Base-by-base conservation (phyloP, 1,284 basidiomycete species). In the Caloboletus inedulis region DNA sequence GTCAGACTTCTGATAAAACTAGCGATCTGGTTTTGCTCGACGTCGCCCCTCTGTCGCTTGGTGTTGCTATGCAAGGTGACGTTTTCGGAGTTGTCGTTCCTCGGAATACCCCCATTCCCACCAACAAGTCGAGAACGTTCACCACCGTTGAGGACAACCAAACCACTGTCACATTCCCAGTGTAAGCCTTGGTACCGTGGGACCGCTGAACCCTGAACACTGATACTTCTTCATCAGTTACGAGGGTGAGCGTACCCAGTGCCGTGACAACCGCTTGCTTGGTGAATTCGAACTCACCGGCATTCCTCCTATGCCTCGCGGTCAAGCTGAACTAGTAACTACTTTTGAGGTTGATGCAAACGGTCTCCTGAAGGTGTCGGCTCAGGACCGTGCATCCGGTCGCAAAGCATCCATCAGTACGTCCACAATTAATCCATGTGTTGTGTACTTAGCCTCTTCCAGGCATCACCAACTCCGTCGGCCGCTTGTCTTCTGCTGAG, bases 101-200 rank as follows among this genome's bases (percentile, higher is more conserved):
- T 68, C 89, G 95, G 67, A 98, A 98, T 82, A 97, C 95, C 59
- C 91, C 94, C 63, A 95, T 98, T 73, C 94, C 95, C 55, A 92
- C 94, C 72, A 96, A 94, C 84, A 97, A 97, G 79, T 94, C 91
- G 43, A 82, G 93, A 69, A 89, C 87, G 52, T 98, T 98, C 83
- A 96, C 94, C 62, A 98, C 95, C 47, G 93, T 96, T 60, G 93
- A 96, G 81, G 95, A 98, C 82, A 98, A 98, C 81, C 94, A 98
- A 77, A 95, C 94, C 57, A 91, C 88, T 52, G 94, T 98, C 75
- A 94, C 92, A 59, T 96, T 98, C 91, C 94, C 93, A 63, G 95
- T 98, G 80, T 88, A 77, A 68, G 84, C 69, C 40, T 47, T 40
- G 33, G 3, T 36, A 16, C 36, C 2, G 19, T 47, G 5, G 41